phyloP scores from a whole-genome alignment of 179 eudicot species.

The Pouteria campechiana region DNA sequence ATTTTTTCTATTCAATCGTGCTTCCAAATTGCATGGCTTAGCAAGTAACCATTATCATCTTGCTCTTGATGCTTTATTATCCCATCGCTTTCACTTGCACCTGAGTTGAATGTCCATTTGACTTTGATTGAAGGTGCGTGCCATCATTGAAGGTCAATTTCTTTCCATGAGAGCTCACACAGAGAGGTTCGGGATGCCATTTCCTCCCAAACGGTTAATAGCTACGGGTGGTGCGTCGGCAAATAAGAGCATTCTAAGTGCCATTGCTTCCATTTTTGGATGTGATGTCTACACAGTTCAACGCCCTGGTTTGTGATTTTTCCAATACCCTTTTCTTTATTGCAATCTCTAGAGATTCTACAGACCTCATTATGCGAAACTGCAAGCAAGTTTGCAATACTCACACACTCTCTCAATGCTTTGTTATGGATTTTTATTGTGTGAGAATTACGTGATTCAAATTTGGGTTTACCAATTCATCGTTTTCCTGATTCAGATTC shows the following conservation, averaged over 20 bases:
- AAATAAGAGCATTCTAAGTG: conserved; percentile 49
- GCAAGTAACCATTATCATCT: no score
- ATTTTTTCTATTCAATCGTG: no score
- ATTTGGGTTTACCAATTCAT: no score
- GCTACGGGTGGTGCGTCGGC: conserved; percentile 98
- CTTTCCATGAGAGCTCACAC: conserved; percentile 81
- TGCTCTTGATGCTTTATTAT: no score
- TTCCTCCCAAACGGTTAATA: conserved; percentile 80
- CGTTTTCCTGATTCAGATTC: no score
- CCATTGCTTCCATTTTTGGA: conserved; percentile 73
- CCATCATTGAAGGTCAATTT: conserved; percentile 73
- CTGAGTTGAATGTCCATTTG: background rate
- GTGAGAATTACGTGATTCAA: no score
- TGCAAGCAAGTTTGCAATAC: no score
- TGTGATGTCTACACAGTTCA: conserved; percentile 76
- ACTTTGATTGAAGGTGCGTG: conserved; percentile 51
- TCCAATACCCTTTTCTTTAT: background rate
- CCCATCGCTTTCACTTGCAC: no score
- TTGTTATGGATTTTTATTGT: no score
- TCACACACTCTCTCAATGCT: no score
- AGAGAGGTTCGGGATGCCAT: conserved; percentile 87
- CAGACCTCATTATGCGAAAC: background rate
- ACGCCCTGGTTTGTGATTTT: conserved; percentile 45
- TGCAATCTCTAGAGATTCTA: background rate
- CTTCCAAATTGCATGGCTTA: no score